Evolutionary conservation across 2,329 filamentous ascomycete genomes (phyloP).

Genomic region (Zymoseptoria crescenta): DNA sequence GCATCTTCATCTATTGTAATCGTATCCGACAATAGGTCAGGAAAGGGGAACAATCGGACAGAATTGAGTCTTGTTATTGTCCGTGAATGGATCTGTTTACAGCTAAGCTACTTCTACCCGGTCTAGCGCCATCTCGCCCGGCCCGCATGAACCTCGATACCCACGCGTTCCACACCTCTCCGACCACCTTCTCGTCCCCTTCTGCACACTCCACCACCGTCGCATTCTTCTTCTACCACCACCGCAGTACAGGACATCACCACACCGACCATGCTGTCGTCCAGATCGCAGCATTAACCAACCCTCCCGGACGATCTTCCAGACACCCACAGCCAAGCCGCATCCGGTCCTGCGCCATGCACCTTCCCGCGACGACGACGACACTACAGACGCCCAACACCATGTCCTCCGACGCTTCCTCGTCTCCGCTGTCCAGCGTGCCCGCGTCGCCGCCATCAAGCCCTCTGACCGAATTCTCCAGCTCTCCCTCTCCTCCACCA

Average conservation of each 20-base stretch:
- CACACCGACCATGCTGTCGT: not conserved
- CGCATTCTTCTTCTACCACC: not conserved
- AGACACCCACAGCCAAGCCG: not conserved
- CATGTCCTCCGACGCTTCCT: constrained; percentile 11
- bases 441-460: constrained; percentile 21
- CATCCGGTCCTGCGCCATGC: constrained; percentile 1
- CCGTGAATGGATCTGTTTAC: no score
- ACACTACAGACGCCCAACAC: constrained; percentile 12
- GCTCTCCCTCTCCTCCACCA: constrained; percentile 13
- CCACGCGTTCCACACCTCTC: not conserved
- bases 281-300: not conserved
- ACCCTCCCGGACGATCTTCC: not conserved
- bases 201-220: not conserved
- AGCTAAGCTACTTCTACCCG: no score
- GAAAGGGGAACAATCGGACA: no score
- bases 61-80: no score
- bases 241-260: no score
- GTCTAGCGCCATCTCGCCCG: no score
- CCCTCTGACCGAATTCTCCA: constrained; percentile 11
- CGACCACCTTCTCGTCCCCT: not conserved
- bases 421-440: constrained; percentile 19
- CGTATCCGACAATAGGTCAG: no score
- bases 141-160: not conserved
- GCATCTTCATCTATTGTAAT: no score
- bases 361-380: constrained; percentile 8